Base-by-base conservation (phyloP, 176 grass and related monocot genomes). In the Eragrostis curvula region DNA sequence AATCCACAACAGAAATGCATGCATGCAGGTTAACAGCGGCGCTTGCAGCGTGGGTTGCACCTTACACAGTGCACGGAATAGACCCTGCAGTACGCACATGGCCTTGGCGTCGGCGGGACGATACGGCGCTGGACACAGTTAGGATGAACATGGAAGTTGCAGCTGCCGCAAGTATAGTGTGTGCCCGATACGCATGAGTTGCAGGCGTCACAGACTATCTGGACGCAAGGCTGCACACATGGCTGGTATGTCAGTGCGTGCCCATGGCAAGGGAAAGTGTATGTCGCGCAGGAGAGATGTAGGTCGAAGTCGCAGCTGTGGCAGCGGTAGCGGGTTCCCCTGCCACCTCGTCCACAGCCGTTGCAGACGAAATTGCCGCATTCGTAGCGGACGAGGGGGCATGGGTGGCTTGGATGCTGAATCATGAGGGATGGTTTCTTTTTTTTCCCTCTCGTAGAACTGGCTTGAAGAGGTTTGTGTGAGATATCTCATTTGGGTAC, bases 121-220 rank as follows among this genome's bases (percentile, higher is more conserved):
- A 15, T 52, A 15, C 50, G 50, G 16, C 16, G 50, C 16, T 52
- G 50, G 16, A 52, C 50, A 3, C 50, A 52, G 15, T 52, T 71
- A 9, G 69, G 69, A 17, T 71, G 69, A 0, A 71, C 69, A 13
- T 71, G 69, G 69, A 71, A 71, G 25, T 71, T 18, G 44, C 69
- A 71, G 10, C 69, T 5, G 7, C 45, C 0, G 46, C 69, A 71
- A 5, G 13, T 28, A 17, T 71, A 71, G 69, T 71, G 45, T 0
- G 69, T 24, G 13, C 69, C 69, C 6, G 23, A 71, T 0, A 71
- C 45, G n/a, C 15, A 5, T 8, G 45, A 24, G 49, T 74, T 74
- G 29, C 71, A 74, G 29, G 49, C 28, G 28, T 74, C 69, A 14
- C 69, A 71, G 69, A 50, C 30, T 23, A 30, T 30, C 69, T 29